phyloP scores from a whole-genome alignment of 164 flowering plant genomes.

The Aristolochia fimbriata region DNA sequence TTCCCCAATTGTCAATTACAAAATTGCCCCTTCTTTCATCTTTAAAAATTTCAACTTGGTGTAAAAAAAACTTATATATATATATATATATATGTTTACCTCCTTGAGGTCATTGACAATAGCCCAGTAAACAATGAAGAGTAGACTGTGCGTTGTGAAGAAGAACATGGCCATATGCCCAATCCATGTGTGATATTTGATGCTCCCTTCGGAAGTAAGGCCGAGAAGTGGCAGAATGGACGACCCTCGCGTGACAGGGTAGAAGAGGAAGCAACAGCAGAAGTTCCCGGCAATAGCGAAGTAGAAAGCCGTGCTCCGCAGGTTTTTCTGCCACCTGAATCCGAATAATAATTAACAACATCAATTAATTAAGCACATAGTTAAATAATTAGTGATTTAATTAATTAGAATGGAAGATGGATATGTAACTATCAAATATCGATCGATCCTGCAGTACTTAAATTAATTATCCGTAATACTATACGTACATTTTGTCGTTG shows the following conservation, averaged over 20 bases:
- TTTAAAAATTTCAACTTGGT: too few species aligned
- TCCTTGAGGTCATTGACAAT: not conserved
- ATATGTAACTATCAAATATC: too few species aligned
- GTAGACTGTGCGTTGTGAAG: slow-evolving; percentile 55
- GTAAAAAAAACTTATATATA: too few species aligned
- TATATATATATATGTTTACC: too few species aligned
- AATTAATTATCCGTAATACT: too few species aligned
- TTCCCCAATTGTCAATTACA: too few species aligned
- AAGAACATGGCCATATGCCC: slow-evolving; percentile 59
- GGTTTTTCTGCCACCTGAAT: slow-evolving; percentile 49
- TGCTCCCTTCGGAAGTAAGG: slow-evolving; percentile 10
- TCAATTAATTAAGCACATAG: too few species aligned
- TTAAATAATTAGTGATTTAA: too few species aligned
- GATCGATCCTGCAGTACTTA: too few species aligned
- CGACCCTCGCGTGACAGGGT: slow-evolving; percentile 70
- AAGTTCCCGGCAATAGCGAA: slow-evolving; percentile 67
- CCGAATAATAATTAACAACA: not conserved
- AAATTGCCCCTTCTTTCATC: too few species aligned
- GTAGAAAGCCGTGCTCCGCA: slow-evolving; percentile 27
- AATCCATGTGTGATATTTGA: slow-evolving; percentile 83
- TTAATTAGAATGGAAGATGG: too few species aligned
- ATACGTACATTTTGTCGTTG: too few species aligned
- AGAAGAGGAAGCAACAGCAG: slow-evolving; percentile 52
- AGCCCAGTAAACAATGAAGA: slow-evolving; percentile 41
- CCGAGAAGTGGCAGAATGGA: slow-evolving; percentile 55